Conservation (phyloP, 2,329 filamentous ascomycete species). For the Lasiodiplodia theobromae region DNA sequence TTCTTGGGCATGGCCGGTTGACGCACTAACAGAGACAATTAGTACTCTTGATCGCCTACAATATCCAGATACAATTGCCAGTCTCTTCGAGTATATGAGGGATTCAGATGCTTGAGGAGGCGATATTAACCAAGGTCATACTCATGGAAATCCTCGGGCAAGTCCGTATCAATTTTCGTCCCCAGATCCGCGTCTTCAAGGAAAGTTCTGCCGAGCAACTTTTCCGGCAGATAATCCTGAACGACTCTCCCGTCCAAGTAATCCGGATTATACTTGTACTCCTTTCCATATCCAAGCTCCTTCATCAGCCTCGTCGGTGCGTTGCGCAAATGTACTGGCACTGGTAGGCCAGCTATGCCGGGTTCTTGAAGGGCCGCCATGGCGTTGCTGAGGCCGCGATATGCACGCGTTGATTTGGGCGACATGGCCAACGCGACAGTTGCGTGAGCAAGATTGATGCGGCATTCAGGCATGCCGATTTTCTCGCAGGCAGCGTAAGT, state of each 20-base stretch:
- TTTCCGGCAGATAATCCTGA: conserved; percentile 90
- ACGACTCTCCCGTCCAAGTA: conserved; percentile 81
- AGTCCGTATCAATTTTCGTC: conserved; percentile 75
- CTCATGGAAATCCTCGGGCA: conserved; percentile 45
- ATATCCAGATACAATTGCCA: too few species aligned
- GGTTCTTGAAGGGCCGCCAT: conserved; percentile 79
- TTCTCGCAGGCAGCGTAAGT: conserved; percentile 89
- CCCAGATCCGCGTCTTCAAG: conserved; percentile 83
- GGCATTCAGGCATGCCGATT: conserved; percentile 92
- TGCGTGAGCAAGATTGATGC: conserved; percentile 89
- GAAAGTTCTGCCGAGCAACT: conserved; percentile 73
- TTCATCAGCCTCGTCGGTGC: conserved; percentile 93
- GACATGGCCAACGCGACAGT: conserved; percentile 81
- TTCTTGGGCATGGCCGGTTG: background rate
- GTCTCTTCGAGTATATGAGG: background rate
- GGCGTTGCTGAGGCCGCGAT: conserved; percentile 81
- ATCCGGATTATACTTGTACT: conserved; percentile 97
- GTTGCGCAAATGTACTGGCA: conserved; percentile 88
- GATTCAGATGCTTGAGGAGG: background rate
- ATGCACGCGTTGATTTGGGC: conserved; percentile 86
- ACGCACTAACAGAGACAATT: background rate
- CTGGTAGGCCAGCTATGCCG: conserved; percentile 78
- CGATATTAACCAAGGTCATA: conserved; percentile 22
- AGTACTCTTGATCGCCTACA: background rate
- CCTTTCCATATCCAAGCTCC: conserved; percentile 85